Evolutionary conservation across 768 basidiomycete species (phyloP).

Genomic region (Termitomyces sp.): DNA sequence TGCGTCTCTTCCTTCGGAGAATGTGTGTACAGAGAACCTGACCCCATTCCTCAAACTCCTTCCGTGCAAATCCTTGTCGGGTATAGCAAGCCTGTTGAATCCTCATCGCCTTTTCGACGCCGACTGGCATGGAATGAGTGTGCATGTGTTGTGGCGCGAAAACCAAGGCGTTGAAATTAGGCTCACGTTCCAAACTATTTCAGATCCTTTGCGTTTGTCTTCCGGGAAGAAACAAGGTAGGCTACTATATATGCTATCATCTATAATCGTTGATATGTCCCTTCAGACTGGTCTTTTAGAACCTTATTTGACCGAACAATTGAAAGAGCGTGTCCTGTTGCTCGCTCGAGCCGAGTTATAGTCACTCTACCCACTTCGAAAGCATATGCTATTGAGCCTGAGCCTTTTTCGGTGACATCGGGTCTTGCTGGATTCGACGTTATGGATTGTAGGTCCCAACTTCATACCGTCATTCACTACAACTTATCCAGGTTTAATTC

Average conservation of each 20-base stretch:
- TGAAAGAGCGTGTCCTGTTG: slow-evolving; percentile 64
- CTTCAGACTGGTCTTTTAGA: slow-evolving; percentile 68
- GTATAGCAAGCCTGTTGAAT: slow-evolving; percentile 78
- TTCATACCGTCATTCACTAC: background rate
- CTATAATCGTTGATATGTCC: slow-evolving; percentile 4
- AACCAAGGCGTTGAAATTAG: slow-evolving; percentile 57
- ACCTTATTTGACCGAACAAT: slow-evolving; percentile 66
- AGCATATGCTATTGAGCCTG: slow-evolving; percentile 46
- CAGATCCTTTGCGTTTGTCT: slow-evolving; percentile 65
- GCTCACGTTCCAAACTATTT: slow-evolving; percentile 70
- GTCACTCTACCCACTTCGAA: slow-evolving; percentile 41
- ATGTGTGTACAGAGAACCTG: slow-evolving; percentile 96
- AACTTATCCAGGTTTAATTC: slow-evolving; percentile 9
- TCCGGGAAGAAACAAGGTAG: slow-evolving; percentile 51
- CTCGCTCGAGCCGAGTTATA: slow-evolving; percentile 49
- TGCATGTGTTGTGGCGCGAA: slow-evolving; percentile 66
- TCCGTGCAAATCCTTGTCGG: slow-evolving; percentile 87
- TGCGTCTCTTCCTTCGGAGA: slow-evolving; percentile 74
- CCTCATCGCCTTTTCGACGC: slow-evolving; percentile 85
- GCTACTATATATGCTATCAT: slow-evolving; percentile 2
- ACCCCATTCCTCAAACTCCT: slow-evolving; percentile 94
- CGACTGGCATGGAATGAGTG: slow-evolving; percentile 85
- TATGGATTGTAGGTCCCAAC: slow-evolving; percentile 33
- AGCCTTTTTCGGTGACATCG: slow-evolving; percentile 33
- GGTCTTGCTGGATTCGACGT: slow-evolving; percentile 45